Percentiles rank a stretch among this genome's conserved stretches.
phyloP scores from a whole-genome alignment of 2,329 filamentous ascomycete species.

The Cladophialophora chaetospira region DNA sequence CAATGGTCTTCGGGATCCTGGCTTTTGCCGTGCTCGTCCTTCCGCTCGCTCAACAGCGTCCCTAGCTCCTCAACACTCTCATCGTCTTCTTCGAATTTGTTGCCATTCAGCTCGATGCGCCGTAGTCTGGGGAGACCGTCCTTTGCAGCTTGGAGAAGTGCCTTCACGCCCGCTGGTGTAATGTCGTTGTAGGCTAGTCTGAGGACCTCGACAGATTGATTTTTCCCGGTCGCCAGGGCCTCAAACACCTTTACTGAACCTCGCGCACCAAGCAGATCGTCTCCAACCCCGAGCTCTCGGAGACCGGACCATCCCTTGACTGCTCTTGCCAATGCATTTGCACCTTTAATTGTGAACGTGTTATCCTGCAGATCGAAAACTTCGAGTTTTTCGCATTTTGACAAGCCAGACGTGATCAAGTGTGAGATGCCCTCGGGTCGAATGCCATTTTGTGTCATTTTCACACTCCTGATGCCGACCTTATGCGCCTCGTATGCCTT shows the following conservation, averaged over 20 bases:
- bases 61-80: conserved; percentile 67
- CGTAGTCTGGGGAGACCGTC: conserved; percentile 72
- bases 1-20: conserved; percentile 75
- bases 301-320: conserved; percentile 73
- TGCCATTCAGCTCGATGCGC: conserved; percentile 92
- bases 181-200: conserved; percentile 95
- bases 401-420: conserved; percentile 76
- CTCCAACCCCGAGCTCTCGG: conserved; percentile 82
- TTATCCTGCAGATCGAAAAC: conserved; percentile 95
- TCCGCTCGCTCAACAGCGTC: conserved; percentile 72
- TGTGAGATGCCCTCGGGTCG: conserved; percentile 86
- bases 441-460: conserved; percentile 99
- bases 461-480: conserved; percentile 77
- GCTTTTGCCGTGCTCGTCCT: conserved; percentile 65
- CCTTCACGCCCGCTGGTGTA: conserved; percentile 71
- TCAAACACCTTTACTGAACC: conserved; percentile 73
- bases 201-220: conserved; percentile 76
- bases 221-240: conserved; percentile 73
- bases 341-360: conserved; percentile 84
- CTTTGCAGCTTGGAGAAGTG: conserved; percentile 68
- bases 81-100: conserved; percentile 90
- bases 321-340: conserved; percentile 74
- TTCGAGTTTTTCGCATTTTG: conserved; percentile 67
- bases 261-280: conserved; percentile 78
- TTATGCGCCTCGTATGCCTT: conserved; percentile 78